Evolutionary conservation across 371 early-diverging fungal species (phyloP).

Genomic region (Smittium culicis): DNA sequence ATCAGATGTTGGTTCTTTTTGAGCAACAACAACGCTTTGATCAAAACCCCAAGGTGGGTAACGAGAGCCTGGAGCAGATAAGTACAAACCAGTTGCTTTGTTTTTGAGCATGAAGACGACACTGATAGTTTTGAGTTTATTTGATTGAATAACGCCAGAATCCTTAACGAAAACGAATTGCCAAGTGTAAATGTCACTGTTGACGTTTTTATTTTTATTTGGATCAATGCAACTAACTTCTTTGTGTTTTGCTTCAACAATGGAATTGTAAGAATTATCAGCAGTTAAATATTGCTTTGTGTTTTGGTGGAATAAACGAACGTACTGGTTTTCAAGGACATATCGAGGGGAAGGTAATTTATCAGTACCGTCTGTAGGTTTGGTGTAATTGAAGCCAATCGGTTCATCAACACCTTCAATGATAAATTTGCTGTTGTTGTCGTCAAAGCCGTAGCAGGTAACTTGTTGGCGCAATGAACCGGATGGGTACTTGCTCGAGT

Average conservation of each 20-base stretch:
- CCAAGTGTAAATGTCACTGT: neutral
- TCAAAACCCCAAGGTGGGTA: constrained; percentile 98
- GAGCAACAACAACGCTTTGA: constrained; percentile 88
- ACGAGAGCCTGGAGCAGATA: constrained; percentile 55
- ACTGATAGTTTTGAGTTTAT: constrained; percentile 55
- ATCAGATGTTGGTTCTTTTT: constrained; percentile 38
- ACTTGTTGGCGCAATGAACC: constrained; percentile 94
- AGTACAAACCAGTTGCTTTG: constrained; percentile 57
- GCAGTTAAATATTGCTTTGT: neutral
- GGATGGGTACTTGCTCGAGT: constrained; percentile 81
- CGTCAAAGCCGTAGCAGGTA: constrained; percentile 94
- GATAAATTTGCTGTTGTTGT: constrained; percentile 92
- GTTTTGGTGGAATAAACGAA: neutral
- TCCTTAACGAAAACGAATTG: constrained; percentile 21
- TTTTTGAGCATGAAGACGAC: constrained; percentile 85
- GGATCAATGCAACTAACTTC: neutral
- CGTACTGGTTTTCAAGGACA: neutral
- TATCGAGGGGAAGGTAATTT: neutral
- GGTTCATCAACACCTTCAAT: constrained; percentile 26
- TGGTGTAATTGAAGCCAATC: neutral
- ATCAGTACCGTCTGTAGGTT: neutral
- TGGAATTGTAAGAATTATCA: neutral
- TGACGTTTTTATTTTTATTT: too few relatives aligned
- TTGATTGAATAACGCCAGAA: constrained; percentile 37
- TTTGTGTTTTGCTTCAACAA: neutral